These are phyloP conservation scores for Paraphysoderma sedebokerense DNA, from an alignment of 371 early-diverging fungal species.

Conservation along the genomic window DNA sequence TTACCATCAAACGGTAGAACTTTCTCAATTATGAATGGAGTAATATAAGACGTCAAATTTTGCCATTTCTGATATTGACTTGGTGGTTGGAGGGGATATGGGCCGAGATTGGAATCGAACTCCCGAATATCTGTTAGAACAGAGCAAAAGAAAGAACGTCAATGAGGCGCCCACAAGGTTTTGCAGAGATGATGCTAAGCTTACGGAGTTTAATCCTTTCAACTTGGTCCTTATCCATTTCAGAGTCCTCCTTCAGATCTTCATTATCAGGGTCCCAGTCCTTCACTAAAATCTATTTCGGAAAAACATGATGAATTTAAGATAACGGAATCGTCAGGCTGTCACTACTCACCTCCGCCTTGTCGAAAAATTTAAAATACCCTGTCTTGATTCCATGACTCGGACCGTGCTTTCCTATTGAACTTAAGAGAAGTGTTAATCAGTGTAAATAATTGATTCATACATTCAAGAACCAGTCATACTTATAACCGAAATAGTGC, in stretches of 20 bases:
- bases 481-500: slow-evolving; percentile 82
- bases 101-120: slow-evolving; percentile 65
- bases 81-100: slow-evolving; percentile 61
- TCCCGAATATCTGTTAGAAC: slow-evolving; percentile 41
- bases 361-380: too few relatives aligned
- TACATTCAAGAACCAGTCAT: slow-evolving; percentile 4
- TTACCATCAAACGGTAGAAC: slow-evolving; percentile 43
- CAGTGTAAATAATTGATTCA: neutral
- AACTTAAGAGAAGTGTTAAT: too few relatives aligned
- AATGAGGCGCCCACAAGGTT: too few relatives aligned
- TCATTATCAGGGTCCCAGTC: slow-evolving; percentile 46
- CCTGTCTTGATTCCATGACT: too few relatives aligned
- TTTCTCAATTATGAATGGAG: slow-evolving; percentile 24
- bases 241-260: slow-evolving; percentile 28
- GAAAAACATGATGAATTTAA: too few relatives aligned
- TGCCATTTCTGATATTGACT: slow-evolving; percentile 42
- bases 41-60: slow-evolving; percentile 43
- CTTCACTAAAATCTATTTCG: slow-evolving; percentile 49
- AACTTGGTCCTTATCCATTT: slow-evolving; percentile 26
- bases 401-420: too few relatives aligned
- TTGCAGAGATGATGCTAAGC: neutral
- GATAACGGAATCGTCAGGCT: too few relatives aligned
- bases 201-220: slow-evolving; percentile 16
- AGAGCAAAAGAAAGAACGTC: neutral
- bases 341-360: too few relatives aligned